Evolutionary conservation across 352 stramenopile genomes (phyloP), one percentile per base, ranked within the genome.

Genomic region (Phytophthora citrophthora): DNA sequence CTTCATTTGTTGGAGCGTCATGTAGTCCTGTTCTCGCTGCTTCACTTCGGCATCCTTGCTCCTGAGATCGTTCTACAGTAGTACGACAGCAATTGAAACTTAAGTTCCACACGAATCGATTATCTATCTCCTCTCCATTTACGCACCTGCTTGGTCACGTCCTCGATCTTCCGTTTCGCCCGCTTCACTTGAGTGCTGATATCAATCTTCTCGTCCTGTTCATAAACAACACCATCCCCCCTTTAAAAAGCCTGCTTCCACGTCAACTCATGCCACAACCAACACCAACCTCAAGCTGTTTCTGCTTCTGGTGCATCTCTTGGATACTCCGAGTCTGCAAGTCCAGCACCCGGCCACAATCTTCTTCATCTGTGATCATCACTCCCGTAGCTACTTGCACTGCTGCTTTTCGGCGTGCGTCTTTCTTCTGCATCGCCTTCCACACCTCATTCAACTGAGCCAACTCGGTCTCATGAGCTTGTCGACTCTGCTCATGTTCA

Each of bases 301-400:
- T 87, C 52, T 91, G 81, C 46, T 81, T 78, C 36, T 92, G 67
- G 46, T 86, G 76, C 40, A 94, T 77, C 43, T 89, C 79, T 45
- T 90, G 83, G 57, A 94, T 92, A 40, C 66, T 79, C 34, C 85
- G 74, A 5, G 83, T 92, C 64, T 94, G 86, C 34, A 77, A 71
- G 44, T 91, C 81, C 15, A 94, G 62, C n/a, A 92, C 75, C 15
- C 83, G 81, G 15, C 54, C 69, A 56, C 86, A 92, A 62, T 94
- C 86, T n/a, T 91, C 79, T 50, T 94, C 86, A 61, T 90, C 83
- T 49, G 88, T 92, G 68, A 94, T 79, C 76, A 89, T 81, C 32
- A 90, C 65, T 5, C 71, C 68, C 5, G 81, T 92, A 5, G 83
- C 57, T 63, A 94, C 81, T 40, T 92, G 86, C 43, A 94, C 83